Percentiles rank a stretch among this genome's conserved stretches.
Conservation (phyloP, 495 filamentous ascomycete genomes). For the Cercophora samala region DNA sequence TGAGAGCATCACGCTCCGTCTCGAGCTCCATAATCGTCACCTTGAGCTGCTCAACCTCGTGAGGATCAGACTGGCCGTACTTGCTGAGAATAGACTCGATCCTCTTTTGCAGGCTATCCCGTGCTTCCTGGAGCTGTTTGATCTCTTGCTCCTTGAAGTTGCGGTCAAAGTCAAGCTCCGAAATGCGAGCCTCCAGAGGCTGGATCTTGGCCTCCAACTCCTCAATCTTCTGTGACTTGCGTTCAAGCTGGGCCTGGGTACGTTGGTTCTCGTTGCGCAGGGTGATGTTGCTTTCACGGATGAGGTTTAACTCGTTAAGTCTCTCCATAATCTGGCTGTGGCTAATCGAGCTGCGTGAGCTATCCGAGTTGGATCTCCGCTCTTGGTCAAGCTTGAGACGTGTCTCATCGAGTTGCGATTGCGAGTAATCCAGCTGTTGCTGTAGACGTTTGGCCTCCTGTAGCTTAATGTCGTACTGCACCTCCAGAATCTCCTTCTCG, state of each 20-base stretch:
- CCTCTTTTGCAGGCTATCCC: constrained; percentile 88
- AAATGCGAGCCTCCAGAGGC: constrained; percentile 72
- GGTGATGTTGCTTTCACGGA: constrained; percentile 88
- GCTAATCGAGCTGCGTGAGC: constrained; percentile 61
- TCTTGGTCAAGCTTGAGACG: constrained; percentile 85
- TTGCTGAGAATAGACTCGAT: constrained; percentile 92
- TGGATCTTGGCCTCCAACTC: constrained; percentile 72
- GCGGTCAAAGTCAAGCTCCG: constrained; percentile 74
- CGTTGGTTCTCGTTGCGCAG: constrained; percentile 81
- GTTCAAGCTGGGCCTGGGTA: constrained; percentile 65
- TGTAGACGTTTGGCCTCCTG: constrained; percentile 83
- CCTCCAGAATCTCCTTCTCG: constrained; percentile 96
- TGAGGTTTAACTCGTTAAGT: constrained; percentile 88
- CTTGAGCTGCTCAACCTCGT: constrained; percentile 83
- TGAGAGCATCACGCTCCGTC: constrained; percentile 66
- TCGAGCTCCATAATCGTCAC: constrained; percentile 58
- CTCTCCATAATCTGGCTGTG: constrained; percentile 90
- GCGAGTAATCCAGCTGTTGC: constrained; percentile 83
- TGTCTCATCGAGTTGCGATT: constrained; percentile 80
- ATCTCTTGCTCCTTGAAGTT: constrained; percentile 81
- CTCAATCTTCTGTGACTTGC: constrained; percentile 69
- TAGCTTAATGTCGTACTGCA: constrained; percentile 82
- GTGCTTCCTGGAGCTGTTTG: constrained; percentile 76
- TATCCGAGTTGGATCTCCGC: constrained; percentile 71
- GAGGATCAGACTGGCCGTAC: constrained; percentile 91